These are phyloP conservation scores for Penicillium riverlandense DNA, from an alignment of 495 filamentous ascomycete genomes.

Conservation along the genomic window DNA sequence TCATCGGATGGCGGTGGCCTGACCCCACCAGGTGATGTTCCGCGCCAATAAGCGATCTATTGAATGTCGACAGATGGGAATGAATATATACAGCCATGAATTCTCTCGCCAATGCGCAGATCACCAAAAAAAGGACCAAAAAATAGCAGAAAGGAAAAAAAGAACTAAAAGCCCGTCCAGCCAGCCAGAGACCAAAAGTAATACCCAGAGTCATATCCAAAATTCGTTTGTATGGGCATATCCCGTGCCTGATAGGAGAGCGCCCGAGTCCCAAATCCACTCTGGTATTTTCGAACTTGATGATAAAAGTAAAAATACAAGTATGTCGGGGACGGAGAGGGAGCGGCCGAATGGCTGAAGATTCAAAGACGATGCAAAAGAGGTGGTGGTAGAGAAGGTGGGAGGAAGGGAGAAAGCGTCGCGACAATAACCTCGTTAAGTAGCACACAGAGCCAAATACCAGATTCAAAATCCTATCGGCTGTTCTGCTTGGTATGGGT, in stretches of 20 bases:
- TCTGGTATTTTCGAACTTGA: constrained; percentile 19
- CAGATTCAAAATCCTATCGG: constrained; percentile 10
- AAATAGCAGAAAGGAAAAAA: constrained; percentile 7
- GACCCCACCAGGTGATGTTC: constrained; percentile 4
- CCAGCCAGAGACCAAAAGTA: constrained; percentile 5
- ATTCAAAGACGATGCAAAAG: constrained; percentile 4
- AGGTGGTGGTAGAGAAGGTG: constrained; percentile 9
- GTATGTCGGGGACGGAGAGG: constrained; percentile 3
- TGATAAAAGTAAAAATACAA: constrained; percentile 32
- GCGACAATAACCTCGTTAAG: constrained; percentile 16
- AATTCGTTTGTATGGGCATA: constrained; percentile 28
- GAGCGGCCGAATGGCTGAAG: constrained; percentile 3
- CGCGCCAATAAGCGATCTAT: neutral
- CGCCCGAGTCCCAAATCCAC: constrained; percentile 10
- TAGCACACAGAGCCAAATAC: constrained; percentile 3
- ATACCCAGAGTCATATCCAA: constrained; percentile 30
- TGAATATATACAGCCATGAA: too few relatives aligned
- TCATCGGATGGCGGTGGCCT: constrained; percentile 14
- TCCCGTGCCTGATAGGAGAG: constrained; percentile 23
- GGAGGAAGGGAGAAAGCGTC: constrained; percentile 7
- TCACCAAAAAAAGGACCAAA: constrained; percentile 9
- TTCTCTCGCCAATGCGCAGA: too few relatives aligned
- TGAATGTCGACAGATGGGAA: neutral
- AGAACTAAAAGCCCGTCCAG: constrained; percentile 14
- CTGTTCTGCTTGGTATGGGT: constrained; percentile 34